phyloP scores from a whole-genome alignment of 2,329 filamentous ascomycete genomes.

The Verticillium alfalfae region DNA sequence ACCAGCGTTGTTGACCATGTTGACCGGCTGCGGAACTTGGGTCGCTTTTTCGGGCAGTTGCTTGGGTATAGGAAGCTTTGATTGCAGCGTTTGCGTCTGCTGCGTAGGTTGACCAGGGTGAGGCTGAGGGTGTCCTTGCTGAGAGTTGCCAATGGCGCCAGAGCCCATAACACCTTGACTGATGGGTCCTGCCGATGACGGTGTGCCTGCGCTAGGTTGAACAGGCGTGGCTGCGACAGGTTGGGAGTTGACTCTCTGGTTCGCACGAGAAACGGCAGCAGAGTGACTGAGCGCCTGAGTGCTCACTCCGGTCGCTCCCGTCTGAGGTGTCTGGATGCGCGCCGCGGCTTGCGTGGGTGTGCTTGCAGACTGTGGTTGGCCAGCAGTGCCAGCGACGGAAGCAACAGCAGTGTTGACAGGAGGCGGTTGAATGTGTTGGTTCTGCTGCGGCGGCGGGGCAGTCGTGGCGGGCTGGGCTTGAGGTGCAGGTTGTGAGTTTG shows the following conservation, averaged over 20 bases:
- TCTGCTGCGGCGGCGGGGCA: constrained; percentile 5
- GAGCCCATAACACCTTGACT: constrained; percentile 25
- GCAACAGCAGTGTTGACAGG: not conserved
- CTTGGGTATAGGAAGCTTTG: constrained; percentile 80
- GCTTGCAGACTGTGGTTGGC: constrained; percentile 34
- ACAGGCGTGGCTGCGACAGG: constrained; percentile 21
- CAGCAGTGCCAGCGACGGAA: constrained; percentile 15
- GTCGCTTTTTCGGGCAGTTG: constrained; percentile 63
- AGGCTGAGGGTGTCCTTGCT: constrained; percentile 39
- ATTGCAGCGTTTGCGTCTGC: constrained; percentile 33
- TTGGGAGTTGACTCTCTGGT: constrained; percentile 26
- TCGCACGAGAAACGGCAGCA: constrained; percentile 43
- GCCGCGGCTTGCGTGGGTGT: constrained; percentile 43
- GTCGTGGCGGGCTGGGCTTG: constrained; percentile 18
- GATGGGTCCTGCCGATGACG: constrained; percentile 20
- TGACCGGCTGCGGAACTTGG: constrained; percentile 66
- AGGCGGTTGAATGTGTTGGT: not conserved
- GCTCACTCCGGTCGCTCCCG: constrained; percentile 29
- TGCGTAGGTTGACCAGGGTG: constrained; percentile 37
- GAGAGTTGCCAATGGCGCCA: constrained; percentile 17
- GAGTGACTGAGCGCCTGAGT: constrained; percentile 41
- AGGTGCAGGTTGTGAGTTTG: constrained; percentile 6
- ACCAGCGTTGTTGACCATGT: constrained; percentile 57
- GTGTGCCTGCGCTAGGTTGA: constrained; percentile 21
- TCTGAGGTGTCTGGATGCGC: constrained; percentile 45